phyloP scores from a whole-genome alignment of 2,329 filamentous ascomycete species.

The Zasmidium angulare region DNA sequence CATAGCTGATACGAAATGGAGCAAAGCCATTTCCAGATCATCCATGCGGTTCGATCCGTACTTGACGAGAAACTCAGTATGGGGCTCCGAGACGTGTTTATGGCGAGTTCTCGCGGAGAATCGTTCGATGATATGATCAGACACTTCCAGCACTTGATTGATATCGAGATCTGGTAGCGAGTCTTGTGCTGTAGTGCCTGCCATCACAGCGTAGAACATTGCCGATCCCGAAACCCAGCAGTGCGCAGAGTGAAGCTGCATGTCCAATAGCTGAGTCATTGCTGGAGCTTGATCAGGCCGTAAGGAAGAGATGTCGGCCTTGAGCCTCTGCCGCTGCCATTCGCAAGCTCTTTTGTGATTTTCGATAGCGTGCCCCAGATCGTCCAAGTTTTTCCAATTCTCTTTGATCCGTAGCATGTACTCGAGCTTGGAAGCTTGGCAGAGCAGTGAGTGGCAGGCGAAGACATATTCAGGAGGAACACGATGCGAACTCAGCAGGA shows the following conservation, averaged over 20 bases:
- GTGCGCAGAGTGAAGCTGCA: slow-evolving; percentile 12
- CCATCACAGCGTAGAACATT: slow-evolving; percentile 19
- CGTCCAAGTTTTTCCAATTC: background rate
- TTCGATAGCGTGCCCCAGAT: background rate
- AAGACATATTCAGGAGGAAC: background rate
- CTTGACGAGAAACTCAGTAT: slow-evolving; percentile 11
- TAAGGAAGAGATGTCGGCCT: background rate
- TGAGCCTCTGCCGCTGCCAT: background rate
- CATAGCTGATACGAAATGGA: slow-evolving; percentile 11
- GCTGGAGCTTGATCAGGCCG: slow-evolving; percentile 6
- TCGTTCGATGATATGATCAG: slow-evolving; percentile 13
- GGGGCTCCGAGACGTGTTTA: background rate
- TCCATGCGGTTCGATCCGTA: slow-evolving; percentile 13
- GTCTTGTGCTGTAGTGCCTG: slow-evolving; percentile 1
- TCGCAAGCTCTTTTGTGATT: slow-evolving; percentile 1
- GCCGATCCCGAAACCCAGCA: slow-evolving; percentile 11
- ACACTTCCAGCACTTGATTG: background rate
- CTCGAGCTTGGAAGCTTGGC: background rate
- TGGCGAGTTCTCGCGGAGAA: slow-evolving; percentile 3
- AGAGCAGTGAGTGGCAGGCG: background rate
- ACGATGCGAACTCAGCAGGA: background rate
- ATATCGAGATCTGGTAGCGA: background rate
- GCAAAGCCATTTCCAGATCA: slow-evolving; percentile 9
- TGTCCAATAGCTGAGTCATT: slow-evolving; percentile 9
- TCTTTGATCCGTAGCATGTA: background rate